Base-by-base conservation (phyloP, 139 green algal genomes). In the Chlamydomonas incerta region DNA sequence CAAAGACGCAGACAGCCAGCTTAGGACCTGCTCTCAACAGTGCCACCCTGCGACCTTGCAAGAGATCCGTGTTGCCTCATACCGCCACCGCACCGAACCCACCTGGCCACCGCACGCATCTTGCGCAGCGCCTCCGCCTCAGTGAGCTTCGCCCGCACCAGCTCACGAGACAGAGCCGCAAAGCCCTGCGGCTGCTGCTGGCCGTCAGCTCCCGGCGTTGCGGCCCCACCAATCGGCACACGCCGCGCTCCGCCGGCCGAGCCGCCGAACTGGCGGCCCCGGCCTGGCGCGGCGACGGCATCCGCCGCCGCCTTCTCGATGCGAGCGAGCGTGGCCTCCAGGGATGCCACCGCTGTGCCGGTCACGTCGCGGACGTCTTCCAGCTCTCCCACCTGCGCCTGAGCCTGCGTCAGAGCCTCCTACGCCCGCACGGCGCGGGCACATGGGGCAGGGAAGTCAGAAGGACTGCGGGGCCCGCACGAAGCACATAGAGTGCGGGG, bases 131-230 rank as follows among this genome's bases (percentile, higher is more conserved):
- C 89, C 35, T 95, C 92, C 33, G 92, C 92, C 77, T 94, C 89
- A 0, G 91, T 87, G 81, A 95, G 83, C 88, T 94, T 93, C 24
- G 91, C 81, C 2, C 92, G 84, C 29, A 95, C 90, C 26, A 96
- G 88, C 89, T 95, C 88, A 28, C 86, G 62, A 0, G 90, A 92
- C 62, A 96, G 80, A 5, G 65, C 66, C n/a, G 74, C 87, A 37
- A 90, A 58, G 6, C 29, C 85, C 26, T 83, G 80, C 13, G 29
- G n/a, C 28, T 34, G 37, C 41, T 58, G 37, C 63, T 70, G 26
- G 17, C 62, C 62, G 3, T 17, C 29, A 18, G 4, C n/a, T 11
- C 13, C 29, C 63, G 63, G 63, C 2, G 29, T 20, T 0, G 13
- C 63, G 14, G 63, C 29, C 29, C 13, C n/a, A 2, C 63, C 28